Percentiles rank a stretch among this genome's conserved stretches.
These are phyloP conservation scores for Pythium volutum DNA, from an alignment of 352 stramenopile genomes.

Conservation along the genomic window DNA sequence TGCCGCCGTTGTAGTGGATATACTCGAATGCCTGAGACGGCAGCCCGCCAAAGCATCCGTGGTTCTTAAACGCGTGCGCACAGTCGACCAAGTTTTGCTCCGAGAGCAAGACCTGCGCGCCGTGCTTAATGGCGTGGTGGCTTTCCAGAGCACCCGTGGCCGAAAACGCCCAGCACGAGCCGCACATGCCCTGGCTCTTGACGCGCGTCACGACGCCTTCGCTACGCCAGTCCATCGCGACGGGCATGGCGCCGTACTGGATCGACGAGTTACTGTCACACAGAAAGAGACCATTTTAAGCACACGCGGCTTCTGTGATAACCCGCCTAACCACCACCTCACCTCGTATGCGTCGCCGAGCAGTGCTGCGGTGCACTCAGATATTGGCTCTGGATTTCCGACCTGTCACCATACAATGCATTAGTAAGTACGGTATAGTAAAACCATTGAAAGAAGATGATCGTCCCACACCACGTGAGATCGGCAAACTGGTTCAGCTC, in stretches of 20 bases:
- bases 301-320: too few relatives aligned
- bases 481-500: constrained; percentile 80
- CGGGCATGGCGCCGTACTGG: constrained; percentile 49
- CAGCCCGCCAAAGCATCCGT: constrained; percentile 96
- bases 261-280: neutral
- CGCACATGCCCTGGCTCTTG: constrained; percentile 98
- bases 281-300: neutral
- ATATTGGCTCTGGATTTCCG: constrained; percentile 70
- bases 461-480: constrained; percentile 45
- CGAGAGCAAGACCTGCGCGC: constrained; percentile 90
- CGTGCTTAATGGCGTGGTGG: constrained; percentile 92
- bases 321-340: too few relatives aligned
- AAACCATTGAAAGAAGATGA: too few relatives aligned
- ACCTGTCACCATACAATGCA: constrained; percentile 26
- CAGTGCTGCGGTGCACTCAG: constrained; percentile 62
- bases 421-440: neutral
- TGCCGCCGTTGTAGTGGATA: constrained; percentile 88
- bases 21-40: constrained; percentile 98
- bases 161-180: constrained; percentile 99
- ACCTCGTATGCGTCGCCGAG: constrained; percentile 50
- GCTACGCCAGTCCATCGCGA: constrained; percentile 92
- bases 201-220: constrained; percentile 95
- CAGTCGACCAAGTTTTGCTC: constrained; percentile 99
- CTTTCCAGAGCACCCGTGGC: constrained; percentile 97
- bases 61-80: constrained; percentile 89